Base-by-base conservation (phyloP, 805 yeast species). In the Spathaspora gorwiae region DNA sequence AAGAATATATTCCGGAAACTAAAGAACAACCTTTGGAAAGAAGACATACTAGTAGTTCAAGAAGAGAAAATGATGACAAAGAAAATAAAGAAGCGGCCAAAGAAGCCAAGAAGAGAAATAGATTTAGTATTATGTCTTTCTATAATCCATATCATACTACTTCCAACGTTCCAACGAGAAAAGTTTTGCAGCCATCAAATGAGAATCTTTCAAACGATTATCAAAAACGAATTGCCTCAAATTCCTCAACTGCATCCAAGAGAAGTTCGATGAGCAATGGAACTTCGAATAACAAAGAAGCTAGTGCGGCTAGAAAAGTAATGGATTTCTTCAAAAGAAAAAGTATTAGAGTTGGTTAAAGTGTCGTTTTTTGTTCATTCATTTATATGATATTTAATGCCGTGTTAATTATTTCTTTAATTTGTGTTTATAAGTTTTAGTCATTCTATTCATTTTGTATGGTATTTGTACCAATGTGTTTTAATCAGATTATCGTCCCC, bases 291-390 rank as follows among this genome's bases (percentile, higher is more conserved):
- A 62, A 69, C 49, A 80, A 76, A 53, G 87, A 82, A 53, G 80
- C 81, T 15, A 82, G 90, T 40, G 84, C 94, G 2, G 89, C 94
- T 5, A 80, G 82, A 58, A 81, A 80, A 55, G 90, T 84, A 8
- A 79, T 84, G 76, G 90, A 84, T 61, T 84, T 84, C 60, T 84
- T 84, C 70, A 83, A 83, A 59, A 76, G 90, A 64, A 78, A 87
- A 50, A 65, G 70, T 45, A 59, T 67, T 5, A 56, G 65, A 48
- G 59, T 65, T n/a, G 8, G 11, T 36, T 26, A 36, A 26, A 35
- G 15, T 35, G 24, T 26, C 24, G 27, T 19, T 35, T 35, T 35
- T 35, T 35, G 36, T 34, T 34, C 15, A 34, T 14, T 9, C 9
- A 6, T 35, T 30, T 10, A 19, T 19, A 19, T 19, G 24, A 19